These are phyloP conservation scores for Morella rubra DNA, from an alignment of 306 rosid species.

Conservation along the genomic window DNA sequence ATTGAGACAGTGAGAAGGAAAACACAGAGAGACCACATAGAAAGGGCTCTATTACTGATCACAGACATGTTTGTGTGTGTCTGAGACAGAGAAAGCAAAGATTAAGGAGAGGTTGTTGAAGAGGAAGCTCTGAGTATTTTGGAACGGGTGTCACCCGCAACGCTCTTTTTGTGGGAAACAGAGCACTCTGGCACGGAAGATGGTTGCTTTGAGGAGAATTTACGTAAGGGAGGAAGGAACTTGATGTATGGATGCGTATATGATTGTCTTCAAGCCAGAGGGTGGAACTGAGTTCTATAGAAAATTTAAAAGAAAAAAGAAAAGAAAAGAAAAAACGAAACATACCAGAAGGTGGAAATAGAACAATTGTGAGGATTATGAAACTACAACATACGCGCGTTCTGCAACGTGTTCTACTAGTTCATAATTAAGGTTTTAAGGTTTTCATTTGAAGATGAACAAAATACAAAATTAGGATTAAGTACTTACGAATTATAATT, in stretches of 20 bases:
- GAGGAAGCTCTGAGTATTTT: not conserved
- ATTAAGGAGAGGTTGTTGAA: not conserved
- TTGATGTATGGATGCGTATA: constrained; percentile 21
- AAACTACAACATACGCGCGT: too few species aligned
- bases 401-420: too few species aligned
- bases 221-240: constrained; percentile 44
- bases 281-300: not conserved
- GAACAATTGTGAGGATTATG: too few species aligned
- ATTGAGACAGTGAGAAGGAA: constrained; percentile 25
- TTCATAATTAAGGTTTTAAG: too few species aligned
- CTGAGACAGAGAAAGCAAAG: not conserved
- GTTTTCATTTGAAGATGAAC: too few species aligned
- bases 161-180: constrained; percentile 2
- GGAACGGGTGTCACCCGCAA: not conserved
- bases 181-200: not conserved
- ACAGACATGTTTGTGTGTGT: constrained; percentile 33
- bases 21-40: constrained; percentile 15
- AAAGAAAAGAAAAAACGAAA: not conserved
- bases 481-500: too few species aligned
- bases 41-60: not conserved
- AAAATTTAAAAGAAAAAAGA: too few species aligned
- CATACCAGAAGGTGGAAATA: not conserved
- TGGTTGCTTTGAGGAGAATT: constrained; percentile 51
- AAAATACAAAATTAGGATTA: too few species aligned
- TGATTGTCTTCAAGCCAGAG: constrained; percentile 25